A percentile compares a stretch with the other conserved stretches of the same genome.
Conservation (phyloP, 1,139 yeast species). For the Entelexis paramagnoliae region DNA sequence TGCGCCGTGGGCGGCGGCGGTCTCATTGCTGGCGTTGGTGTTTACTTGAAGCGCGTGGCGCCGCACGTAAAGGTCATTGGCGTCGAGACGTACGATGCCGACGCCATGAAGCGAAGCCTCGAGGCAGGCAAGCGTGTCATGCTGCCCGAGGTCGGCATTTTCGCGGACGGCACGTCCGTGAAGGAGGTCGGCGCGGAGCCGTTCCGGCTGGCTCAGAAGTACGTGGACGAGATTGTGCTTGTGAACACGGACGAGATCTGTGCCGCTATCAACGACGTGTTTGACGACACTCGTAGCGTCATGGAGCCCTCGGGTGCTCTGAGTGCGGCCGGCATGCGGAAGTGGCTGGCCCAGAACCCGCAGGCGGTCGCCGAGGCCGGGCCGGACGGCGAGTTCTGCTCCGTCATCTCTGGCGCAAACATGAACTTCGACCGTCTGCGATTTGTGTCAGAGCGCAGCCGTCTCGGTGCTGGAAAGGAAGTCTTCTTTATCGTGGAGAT, state of each 20-base stretch:
- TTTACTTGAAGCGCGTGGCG: constrained; percentile 87
- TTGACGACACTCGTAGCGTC: constrained; percentile 87
- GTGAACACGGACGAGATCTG: constrained; percentile 92
- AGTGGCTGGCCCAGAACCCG: constrained; percentile 56
- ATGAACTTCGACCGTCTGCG: constrained; percentile 95
- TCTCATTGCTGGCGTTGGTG: constrained; percentile 77
- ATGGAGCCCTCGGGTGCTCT: constrained; percentile 97
- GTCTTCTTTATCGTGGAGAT: constrained; percentile 82
- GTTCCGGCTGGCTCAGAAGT: constrained; percentile 64
- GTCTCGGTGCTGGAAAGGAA: constrained; percentile 93
- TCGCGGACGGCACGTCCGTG: constrained; percentile 99
- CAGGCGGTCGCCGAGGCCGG: constrained; percentile 29
- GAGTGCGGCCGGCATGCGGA: constrained; percentile 87
- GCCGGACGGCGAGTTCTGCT: constrained; percentile 55
- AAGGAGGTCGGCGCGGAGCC: constrained; percentile 83
- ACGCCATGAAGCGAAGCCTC: constrained; percentile 74
- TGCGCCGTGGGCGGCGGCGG: constrained; percentile 98
- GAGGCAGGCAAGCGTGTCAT: constrained; percentile 44
- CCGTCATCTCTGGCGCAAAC: constrained; percentile 89
- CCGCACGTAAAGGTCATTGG: constrained; percentile 94
- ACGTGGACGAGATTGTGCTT: constrained; percentile 77
- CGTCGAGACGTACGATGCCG: constrained; percentile 92
- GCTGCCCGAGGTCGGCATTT: constrained; percentile 74
- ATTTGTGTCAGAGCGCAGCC: constrained; percentile 96
- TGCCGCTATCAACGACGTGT: constrained; percentile 94